These are phyloP conservation scores for Erysiphe pulchra DNA, from an alignment of 2,329 filamentous ascomycete species.

Conservation along the genomic window DNA sequence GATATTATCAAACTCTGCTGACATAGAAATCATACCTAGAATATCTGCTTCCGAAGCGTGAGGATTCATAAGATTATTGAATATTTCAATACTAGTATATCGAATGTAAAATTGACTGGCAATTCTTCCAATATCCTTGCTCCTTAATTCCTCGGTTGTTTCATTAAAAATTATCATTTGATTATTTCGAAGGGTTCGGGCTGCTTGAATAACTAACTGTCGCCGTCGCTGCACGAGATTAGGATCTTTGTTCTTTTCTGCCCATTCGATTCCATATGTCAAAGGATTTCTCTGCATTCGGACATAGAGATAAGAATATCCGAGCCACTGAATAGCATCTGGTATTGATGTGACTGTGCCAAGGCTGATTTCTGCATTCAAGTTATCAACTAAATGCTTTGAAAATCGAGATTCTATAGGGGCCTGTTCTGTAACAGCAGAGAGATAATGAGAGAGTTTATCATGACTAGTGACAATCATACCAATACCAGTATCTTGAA, in stretches of 20 bases:
- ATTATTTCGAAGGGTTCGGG: conserved; percentile 62
- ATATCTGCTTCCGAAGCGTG: conserved; percentile 75
- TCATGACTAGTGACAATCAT: conserved; percentile 97
- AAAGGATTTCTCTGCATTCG: conserved; percentile 84
- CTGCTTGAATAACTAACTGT: conserved; percentile 70
- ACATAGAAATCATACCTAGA: conserved; percentile 89
- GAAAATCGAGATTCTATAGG: conserved; percentile 97
- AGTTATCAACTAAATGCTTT: conserved; percentile 75
- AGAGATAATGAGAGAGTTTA: conserved; percentile 72
- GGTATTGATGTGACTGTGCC: conserved; percentile 86
- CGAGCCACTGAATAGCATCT: conserved; percentile 90
- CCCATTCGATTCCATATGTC: conserved; percentile 86
- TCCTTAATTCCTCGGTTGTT: conserved; percentile 67
- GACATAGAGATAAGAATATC: conserved; percentile 93
- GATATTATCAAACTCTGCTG: conserved; percentile 92
- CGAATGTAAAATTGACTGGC: conserved; percentile 93
- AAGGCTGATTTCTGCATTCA: conserved; percentile 83
- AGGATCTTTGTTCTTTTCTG: conserved; percentile 59
- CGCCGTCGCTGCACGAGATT: conserved; percentile 64
- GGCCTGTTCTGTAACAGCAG: conserved; percentile 80
- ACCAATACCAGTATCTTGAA: conserved; percentile 90
- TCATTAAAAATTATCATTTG: conserved; percentile 99
- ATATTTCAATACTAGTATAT: conserved; percentile 81
- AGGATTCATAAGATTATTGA: conserved; percentile 83
- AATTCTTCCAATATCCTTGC: conserved; percentile 88